Base-by-base conservation (phyloP, 192 early-diverging fungal species). In the Coemansia sp. region DNA sequence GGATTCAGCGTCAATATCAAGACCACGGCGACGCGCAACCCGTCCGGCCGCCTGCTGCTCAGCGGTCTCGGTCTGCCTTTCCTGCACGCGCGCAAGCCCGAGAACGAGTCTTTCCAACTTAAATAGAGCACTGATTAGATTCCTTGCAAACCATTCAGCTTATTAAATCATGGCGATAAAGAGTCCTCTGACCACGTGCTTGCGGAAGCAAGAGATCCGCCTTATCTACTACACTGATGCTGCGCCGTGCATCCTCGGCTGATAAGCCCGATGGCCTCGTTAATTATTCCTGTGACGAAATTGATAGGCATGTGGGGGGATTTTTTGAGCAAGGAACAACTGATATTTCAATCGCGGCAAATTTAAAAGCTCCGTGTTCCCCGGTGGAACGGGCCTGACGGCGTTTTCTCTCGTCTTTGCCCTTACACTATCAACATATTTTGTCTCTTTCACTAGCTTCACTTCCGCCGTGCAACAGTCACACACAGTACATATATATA, bases 31-130 rank as follows among this genome's bases (percentile, higher is more conserved):
- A 76, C 75, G 61, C 88, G 80, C 39, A 91, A 94, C 64, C 65
- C 83, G 30, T 86, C 90, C 33, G 89, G 89, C 5, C 85, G 89
- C 18, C 63, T 93, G 43, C 80, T 95, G 55, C 82, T 99, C 55
- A 89, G 86, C 69, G 95, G 92, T 18, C 90, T 98, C 57, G 86
- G 89, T 44, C 78, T 99, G 67, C 95, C 96, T 18, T 99, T 83
- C 71, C 25, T 70, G 50, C 77, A 80, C 25, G 57, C 63, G 24
- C 77, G 77, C 59, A 74, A 80, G 61, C 77, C 71, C 13, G 49
- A 50, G 45, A 48, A 53, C 14, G 66, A 78, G 34, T 39, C 58
- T 2, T 55, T 53, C 44, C 19, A 23, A 34, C 61, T 69, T 4
- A 63, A 63, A 37, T 10, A 49, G 11, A n/a, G n/a, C n/a, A 37